A percentile compares a stretch with the other conserved stretches of the same genome.
These are phyloP conservation scores for Cylindrotheca fusiformis DNA, from an alignment of 108 stramenopile genomes.

Conservation along the genomic window DNA sequence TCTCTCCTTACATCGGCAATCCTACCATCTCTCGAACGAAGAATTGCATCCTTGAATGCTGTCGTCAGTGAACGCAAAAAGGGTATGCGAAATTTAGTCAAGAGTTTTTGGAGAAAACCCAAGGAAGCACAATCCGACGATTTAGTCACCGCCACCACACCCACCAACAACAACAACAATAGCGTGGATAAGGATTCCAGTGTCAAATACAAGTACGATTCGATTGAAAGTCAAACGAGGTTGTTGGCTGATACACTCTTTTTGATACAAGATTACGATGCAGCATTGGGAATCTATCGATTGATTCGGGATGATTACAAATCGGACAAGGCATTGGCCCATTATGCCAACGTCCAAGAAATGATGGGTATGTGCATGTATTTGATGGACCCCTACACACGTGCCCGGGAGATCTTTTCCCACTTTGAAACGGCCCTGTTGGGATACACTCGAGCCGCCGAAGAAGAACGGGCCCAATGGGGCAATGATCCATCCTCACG, in stretches of 20 bases:
- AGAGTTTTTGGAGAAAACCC: conserved; percentile 78
- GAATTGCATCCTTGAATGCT: conserved; percentile 74
- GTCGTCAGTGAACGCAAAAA: conserved; percentile 82
- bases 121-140: conserved; percentile 32
- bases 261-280: conserved; percentile 79
- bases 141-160: neutral
- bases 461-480: conserved; percentile 50
- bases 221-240: conserved; percentile 86
- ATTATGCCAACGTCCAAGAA: conserved; percentile 80
- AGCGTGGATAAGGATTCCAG: conserved; percentile 1
- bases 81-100: conserved; percentile 82
- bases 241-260: conserved; percentile 86
- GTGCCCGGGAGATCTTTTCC: conserved; percentile 41
- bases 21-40: conserved; percentile 75
- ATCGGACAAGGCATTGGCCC: conserved; percentile 62
- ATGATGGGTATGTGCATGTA: conserved; percentile 83
- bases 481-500: conserved; percentile 33
- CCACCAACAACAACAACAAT: neutral
- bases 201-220: conserved; percentile 65
- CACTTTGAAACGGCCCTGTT: conserved; percentile 66
- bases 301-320: conserved; percentile 89
- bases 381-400: conserved; percentile 49
- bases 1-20: conserved; percentile 48
- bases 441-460: conserved; percentile 71
- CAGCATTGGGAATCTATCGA: conserved; percentile 66